phyloP scores from a whole-genome alignment of 1,139 yeast species.

The Hanseniaspora gamundiae region DNA sequence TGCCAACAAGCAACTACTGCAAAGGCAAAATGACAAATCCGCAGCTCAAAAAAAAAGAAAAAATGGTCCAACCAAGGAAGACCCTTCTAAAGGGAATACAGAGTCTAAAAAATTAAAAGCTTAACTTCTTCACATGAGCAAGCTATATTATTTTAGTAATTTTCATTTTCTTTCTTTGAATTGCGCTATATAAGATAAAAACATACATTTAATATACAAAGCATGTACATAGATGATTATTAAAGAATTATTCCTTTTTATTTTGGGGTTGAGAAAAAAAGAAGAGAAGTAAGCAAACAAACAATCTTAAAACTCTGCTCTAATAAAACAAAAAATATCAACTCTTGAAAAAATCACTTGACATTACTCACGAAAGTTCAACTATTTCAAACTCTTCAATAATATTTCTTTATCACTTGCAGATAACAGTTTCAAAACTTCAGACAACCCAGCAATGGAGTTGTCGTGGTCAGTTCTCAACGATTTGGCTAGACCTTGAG shows the following conservation, averaged over 20 bases:
- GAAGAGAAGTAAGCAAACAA: too few relatives aligned
- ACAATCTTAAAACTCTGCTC: too few relatives aligned
- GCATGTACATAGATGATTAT: too few relatives aligned
- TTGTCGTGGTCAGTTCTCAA: conserved; percentile 45
- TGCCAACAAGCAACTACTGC: conserved; percentile 2
- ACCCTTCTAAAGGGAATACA: not conserved
- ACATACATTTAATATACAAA: too few relatives aligned
- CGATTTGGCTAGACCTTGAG: conserved; percentile 47
- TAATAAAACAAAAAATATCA: too few relatives aligned
- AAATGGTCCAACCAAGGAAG: not conserved
- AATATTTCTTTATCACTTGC: conserved; percentile 46
- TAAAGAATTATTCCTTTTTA: too few relatives aligned
- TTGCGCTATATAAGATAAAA: too few relatives aligned
- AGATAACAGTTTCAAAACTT: conserved; percentile 46
- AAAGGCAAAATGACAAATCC: not conserved
- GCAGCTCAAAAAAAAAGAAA: not conserved
- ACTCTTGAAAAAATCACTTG: too few relatives aligned
- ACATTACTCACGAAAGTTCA: too few relatives aligned
- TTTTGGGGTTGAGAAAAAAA: too few relatives aligned
- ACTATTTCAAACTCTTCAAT: conserved; percentile 21
- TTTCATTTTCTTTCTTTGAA: too few relatives aligned
- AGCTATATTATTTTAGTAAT: too few relatives aligned
- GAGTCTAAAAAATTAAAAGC: not conserved
- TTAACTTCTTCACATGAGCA: not conserved
- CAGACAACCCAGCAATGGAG: conserved; percentile 47